Base-by-base conservation (phyloP, 2,329 filamentous ascomycete genomes). In the Mycosphaerella arachidis region DNA sequence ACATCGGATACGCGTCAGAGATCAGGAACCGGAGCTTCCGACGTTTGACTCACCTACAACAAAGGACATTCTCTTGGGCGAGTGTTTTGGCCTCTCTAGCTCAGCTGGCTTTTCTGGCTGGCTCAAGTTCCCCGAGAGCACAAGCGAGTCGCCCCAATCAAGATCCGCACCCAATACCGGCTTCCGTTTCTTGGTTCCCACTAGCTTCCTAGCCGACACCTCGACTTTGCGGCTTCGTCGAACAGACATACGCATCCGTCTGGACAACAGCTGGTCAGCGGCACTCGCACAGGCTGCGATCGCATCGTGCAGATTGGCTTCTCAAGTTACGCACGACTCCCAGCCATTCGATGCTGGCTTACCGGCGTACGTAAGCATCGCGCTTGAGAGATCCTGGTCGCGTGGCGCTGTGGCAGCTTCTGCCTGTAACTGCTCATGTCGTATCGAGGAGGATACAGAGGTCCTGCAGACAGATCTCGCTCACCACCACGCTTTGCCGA, bases 401-500 rank as follows among this genome's bases (percentile, higher is more conserved):
- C 10, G 27, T 20, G 24, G 27, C 56, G 40, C 20, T 20, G 52
- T 59, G 57, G 57, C 57, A 53, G 57, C 57, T 48, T 18, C 30
- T 35, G 57, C 57, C 57, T 37, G 20, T 29, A 18, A 33, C 48
- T 48, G 56, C 56, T 53, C 48, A 67, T 67, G 65, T 65, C 65
- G 58, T 67, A 67, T 60, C 56, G 65, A 45, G 61, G 57, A 33
- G 61, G 53, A 30, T 67, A 67, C 58, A 63, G 65, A 67, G 63
- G 63, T 53, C 59, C 65, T 56, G 57, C 59, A 53, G 87, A 91
- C 70, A 82, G 88, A 65, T 91, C 88, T 24, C 86, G 89, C 66
- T 91, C 87, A 29, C 86, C 87, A 53, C 85, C 86, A 66, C 83
- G 86, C 61, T 91, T 91, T 48, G 40, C 81, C 64, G 89, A 92